A percentile compares a stretch with the other conserved stretches of the same genome.
Conservation (phyloP, 2,329 filamentous ascomycete genomes). For the Fusarium compactum region DNA sequence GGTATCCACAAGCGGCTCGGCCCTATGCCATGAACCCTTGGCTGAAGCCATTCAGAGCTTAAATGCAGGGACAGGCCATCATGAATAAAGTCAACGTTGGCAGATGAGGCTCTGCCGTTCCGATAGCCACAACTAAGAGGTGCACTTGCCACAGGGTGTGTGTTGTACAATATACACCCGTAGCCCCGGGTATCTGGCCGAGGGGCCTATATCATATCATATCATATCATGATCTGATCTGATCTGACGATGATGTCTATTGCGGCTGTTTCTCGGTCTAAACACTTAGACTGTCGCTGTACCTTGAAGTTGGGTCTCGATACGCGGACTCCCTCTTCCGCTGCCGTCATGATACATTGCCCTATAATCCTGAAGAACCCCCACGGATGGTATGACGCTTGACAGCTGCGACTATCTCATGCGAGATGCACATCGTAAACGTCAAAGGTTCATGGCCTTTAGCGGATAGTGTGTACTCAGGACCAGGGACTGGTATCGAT, state of each 20-base stretch:
- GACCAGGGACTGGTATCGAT: slow-evolving; percentile 6
- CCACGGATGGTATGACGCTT: slow-evolving; percentile 11
- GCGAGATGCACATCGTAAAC: background rate
- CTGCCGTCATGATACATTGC: background rate
- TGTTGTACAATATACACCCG: slow-evolving; percentile 9
- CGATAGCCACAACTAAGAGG: background rate
- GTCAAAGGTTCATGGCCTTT: slow-evolving; percentile 5
- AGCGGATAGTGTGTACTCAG: slow-evolving; percentile 4
- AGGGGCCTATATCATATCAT: slow-evolving; percentile 10
- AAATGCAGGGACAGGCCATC: slow-evolving; percentile 12
- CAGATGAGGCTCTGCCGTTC: slow-evolving; percentile 18
- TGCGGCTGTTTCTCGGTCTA: slow-evolving; percentile 33
- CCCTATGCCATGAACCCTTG: slow-evolving; percentile 21
- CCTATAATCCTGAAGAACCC: background rate
- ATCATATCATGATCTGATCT: slow-evolving; percentile 36
- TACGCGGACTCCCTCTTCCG: slow-evolving; percentile 33
- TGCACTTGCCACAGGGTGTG: background rate
- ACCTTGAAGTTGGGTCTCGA: slow-evolving; percentile 8
- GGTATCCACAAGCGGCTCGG: slow-evolving; percentile 23
- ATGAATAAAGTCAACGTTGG: background rate
- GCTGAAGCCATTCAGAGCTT: background rate
- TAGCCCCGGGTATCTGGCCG: slow-evolving; percentile 32
- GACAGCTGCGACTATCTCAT: background rate
- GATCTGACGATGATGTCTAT: slow-evolving; percentile 30
- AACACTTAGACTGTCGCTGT: slow-evolving; percentile 1